Evolutionary conservation across 805 yeast species (phyloP).

Genomic region (Wickerhamomyces chaumierensis): DNA sequence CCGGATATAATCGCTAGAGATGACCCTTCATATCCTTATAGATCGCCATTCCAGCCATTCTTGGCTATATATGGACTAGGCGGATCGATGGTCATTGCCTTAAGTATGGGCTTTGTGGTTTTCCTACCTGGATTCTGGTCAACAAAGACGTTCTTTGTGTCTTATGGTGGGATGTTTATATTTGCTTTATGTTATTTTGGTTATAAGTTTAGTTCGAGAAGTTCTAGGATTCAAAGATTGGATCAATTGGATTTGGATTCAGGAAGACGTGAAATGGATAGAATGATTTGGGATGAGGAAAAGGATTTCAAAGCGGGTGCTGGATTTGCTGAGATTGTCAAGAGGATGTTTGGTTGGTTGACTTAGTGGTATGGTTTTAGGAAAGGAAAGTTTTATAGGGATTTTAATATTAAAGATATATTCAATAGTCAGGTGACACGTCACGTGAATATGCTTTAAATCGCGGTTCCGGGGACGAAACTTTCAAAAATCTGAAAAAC

Average conservation of each 20-base stretch:
- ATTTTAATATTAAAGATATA: too few species aligned
- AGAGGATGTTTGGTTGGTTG: conserved; percentile 21
- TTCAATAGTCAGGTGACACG: too few species aligned
- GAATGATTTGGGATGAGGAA: conserved; percentile 75
- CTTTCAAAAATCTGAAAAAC: too few species aligned
- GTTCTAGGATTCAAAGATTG: conserved; percentile 54
- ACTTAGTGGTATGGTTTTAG: conserved; percentile 9
- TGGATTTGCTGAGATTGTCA: conserved; percentile 15
- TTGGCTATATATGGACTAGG: conserved; percentile 51
- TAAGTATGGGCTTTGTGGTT: conserved; percentile 52
- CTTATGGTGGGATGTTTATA: conserved; percentile 49
- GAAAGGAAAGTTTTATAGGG: too few species aligned
- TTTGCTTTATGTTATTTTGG: conserved; percentile 40
- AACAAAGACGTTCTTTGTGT: conserved; percentile 48
- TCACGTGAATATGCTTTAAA: too few species aligned
- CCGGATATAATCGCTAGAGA: conserved; percentile 57
- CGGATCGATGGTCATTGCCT: conserved; percentile 38
- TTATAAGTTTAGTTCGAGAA: conserved; percentile 42
- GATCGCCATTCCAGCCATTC: conserved; percentile 62
- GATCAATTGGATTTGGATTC: conserved; percentile 74
- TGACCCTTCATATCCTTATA: conserved; percentile 56
- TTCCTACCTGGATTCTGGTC: conserved; percentile 50
- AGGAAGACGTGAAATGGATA: conserved; percentile 76
- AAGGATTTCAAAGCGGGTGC: conserved; percentile 24
- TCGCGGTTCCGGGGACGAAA: too few species aligned